Conservation (phyloP, 352 stramenopile genomes). For the Globisporangium yorkense region DNA sequence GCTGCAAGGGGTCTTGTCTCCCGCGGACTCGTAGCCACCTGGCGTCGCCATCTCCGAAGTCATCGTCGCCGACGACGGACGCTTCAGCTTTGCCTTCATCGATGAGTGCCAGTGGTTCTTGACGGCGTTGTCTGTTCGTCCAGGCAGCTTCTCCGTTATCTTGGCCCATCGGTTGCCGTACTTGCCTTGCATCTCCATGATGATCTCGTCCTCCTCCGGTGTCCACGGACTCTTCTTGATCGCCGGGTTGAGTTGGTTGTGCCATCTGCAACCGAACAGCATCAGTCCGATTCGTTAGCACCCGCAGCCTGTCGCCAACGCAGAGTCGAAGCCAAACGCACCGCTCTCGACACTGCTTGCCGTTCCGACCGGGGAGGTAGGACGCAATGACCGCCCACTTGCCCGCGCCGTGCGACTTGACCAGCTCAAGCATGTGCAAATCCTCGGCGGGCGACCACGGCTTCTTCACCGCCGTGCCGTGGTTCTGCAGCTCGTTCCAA, state of each 20-base stretch:
- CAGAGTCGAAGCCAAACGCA: slow-evolving; percentile 9
- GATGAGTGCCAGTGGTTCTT: slow-evolving; percentile 97
- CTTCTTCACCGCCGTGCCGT: slow-evolving; percentile 56
- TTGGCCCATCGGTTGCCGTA: slow-evolving; percentile 97
- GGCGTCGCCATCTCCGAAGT: not conserved
- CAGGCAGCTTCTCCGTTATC: slow-evolving; percentile 95
- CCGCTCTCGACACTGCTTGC: slow-evolving; percentile 87
- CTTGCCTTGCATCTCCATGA: slow-evolving; percentile 74
- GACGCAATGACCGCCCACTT: slow-evolving; percentile 85
- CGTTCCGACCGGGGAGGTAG: slow-evolving; percentile 73
- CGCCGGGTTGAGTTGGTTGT: slow-evolving; percentile 77
- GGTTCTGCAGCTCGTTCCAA: slow-evolving; percentile 67
- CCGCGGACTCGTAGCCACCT: not conserved
- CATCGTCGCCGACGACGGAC: not conserved
- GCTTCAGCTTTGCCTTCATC: slow-evolving; percentile 55
- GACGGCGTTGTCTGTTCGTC: slow-evolving; percentile 94
- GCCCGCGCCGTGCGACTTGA: slow-evolving; percentile 43
- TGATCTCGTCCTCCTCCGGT: slow-evolving; percentile 78
- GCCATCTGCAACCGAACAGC: slow-evolving; percentile 42
- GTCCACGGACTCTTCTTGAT: slow-evolving; percentile 83
- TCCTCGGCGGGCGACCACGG: slow-evolving; percentile 65
- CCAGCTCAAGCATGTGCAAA: slow-evolving; percentile 48
- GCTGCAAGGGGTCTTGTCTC: not conserved
- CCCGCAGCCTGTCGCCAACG: not conserved
- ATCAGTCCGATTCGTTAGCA: not conserved